Evolutionary conservation across 2,329 filamentous ascomycete species (phyloP).

Genomic region (Fusarium sarcochroum): DNA sequence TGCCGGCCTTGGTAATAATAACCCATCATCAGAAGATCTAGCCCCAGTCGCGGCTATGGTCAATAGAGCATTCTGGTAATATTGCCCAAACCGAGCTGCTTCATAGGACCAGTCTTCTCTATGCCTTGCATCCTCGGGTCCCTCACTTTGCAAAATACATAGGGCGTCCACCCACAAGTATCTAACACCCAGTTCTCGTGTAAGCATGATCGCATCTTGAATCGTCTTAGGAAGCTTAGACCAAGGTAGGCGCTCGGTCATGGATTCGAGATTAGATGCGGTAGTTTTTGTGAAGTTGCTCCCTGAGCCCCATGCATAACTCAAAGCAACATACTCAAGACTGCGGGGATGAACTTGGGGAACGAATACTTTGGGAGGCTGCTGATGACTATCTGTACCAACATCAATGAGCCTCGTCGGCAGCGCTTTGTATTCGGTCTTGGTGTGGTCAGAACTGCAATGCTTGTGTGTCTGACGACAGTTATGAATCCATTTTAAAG

Average conservation of each 20-base stretch:
- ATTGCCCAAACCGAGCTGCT: neutral
- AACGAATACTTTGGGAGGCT: neutral
- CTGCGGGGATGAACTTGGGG: neutral
- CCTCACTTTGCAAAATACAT: slow-evolving; percentile 1
- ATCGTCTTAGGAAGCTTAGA: neutral
- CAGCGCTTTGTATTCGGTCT: accelerated
- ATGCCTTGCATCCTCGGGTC: neutral
- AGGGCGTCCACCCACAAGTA: slow-evolving; percentile 2
- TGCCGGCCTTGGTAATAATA: neutral
- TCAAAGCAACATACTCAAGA: neutral
- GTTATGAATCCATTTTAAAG: neutral
- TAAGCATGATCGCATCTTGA: neutral
- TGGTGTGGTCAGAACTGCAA: neutral
- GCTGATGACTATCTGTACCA: neutral
- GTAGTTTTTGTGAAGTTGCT: neutral
- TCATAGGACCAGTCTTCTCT: neutral
- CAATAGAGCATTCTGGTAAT: neutral
- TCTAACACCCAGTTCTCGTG: neutral
- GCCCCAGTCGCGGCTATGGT: neutral
- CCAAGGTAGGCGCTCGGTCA: neutral
- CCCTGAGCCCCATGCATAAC: neutral
- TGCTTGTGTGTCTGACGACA: neutral
- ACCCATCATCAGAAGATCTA: neutral
- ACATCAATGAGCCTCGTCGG: slow-evolving; percentile 2
- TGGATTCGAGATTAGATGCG: neutral